Evolutionary conservation across 306 rosid species (phyloP).

Genomic region (Ormosia semicastrata): DNA sequence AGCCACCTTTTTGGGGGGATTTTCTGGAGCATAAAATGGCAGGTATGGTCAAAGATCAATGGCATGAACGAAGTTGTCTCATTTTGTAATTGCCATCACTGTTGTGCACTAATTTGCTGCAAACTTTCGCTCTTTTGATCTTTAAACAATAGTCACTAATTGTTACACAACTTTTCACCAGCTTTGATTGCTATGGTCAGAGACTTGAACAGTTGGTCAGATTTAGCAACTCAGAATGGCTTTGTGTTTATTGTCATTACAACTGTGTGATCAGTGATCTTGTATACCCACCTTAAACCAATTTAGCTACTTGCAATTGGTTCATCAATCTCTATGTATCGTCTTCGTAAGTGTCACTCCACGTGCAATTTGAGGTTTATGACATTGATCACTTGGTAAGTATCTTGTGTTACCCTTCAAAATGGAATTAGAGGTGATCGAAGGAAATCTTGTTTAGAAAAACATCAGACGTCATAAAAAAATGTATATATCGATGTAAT

Average conservation of each 20-base stretch:
- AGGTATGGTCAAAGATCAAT: slow-evolving; percentile 32
- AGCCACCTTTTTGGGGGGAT: not conserved
- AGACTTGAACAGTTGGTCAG: slow-evolving; percentile 14
- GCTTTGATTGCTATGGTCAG: slow-evolving; percentile 31
- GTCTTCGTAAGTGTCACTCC: slow-evolving; percentile 14
- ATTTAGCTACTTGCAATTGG: slow-evolving; percentile 3
- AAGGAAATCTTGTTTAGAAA: not conserved
- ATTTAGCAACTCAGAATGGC: slow-evolving; percentile 4
- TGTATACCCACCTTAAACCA: slow-evolving; percentile 25
- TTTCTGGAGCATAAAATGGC: slow-evolving; percentile 12
- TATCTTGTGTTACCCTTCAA: not conserved
- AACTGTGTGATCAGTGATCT: not conserved
- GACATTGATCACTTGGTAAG: not conserved
- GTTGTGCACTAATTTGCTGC: not conserved
- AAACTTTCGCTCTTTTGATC: not conserved
- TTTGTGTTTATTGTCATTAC: not conserved
- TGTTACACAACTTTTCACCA: slow-evolving; percentile 21
- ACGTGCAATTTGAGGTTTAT: not conserved
- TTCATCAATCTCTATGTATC: not conserved
- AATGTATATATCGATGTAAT: too few relatives aligned
- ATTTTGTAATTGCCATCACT: slow-evolving; percentile 3
- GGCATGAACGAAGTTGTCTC: not conserved
- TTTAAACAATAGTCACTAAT: not conserved
- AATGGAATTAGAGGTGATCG: not conserved
- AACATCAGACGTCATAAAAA: not conserved